These are phyloP conservation scores for Agarophyton chilense DNA, from an alignment of 23 red algal species.

Conservation along the genomic window DNA sequence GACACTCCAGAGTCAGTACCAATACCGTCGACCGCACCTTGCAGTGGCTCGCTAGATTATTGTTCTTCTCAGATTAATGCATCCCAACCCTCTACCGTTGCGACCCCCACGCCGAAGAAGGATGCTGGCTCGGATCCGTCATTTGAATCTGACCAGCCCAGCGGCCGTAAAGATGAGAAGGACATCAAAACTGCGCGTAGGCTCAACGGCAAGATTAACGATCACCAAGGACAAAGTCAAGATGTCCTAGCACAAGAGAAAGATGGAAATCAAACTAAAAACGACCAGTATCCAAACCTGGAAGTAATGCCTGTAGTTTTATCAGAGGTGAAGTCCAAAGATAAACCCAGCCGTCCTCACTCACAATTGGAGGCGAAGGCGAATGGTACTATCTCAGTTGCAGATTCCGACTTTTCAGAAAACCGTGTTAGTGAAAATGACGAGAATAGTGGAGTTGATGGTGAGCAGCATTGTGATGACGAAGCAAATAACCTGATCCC, in stretches of 20 bases:
- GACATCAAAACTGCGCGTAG: neutral
- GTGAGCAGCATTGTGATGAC: neutral
- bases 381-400: neutral
- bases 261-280: neutral
- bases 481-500: conserved; percentile 22
- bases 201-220: neutral
- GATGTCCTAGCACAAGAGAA: neutral
- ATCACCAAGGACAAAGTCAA: neutral
- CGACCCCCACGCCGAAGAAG: no score
- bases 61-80: no score
- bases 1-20: no score
- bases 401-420: neutral
- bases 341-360: neutral
- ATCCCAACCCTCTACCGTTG: no score
- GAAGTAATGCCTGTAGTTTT: neutral
- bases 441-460: neutral
- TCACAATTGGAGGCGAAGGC: neutral
- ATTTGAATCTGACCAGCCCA: neutral
- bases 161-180: neutral
- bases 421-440: no score
- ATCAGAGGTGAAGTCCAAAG: neutral
- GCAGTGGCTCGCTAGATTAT: no score
- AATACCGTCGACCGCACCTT: no score
- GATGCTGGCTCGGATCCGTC: neutral
- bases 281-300: neutral